A percentile compares a stretch with the other conserved stretches of the same genome.
phyloP scores from a whole-genome alignment of 495 filamentous ascomycete genomes.

The Trichoderma gamsii region DNA sequence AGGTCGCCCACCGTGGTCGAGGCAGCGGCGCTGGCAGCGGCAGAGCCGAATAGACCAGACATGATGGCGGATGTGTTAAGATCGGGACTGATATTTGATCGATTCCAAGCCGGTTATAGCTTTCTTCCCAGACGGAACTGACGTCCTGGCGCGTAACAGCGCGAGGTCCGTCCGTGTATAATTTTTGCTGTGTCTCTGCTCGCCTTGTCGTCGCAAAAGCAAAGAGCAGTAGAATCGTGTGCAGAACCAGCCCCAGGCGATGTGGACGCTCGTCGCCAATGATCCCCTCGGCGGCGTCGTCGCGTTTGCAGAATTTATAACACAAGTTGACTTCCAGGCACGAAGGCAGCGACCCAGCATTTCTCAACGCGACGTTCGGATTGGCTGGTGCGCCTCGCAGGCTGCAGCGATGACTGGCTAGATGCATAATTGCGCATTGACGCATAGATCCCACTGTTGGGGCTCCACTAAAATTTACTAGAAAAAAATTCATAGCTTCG shows the following conservation, averaged over 20 bases:
- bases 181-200: not conserved
- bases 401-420: not conserved
- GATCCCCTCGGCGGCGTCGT: not conserved
- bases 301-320: not conserved
- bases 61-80: slow-evolving; percentile 32
- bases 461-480: slow-evolving; percentile 5
- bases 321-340: not conserved
- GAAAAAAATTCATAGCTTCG: slow-evolving; percentile 26
- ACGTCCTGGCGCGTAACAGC: not conserved
- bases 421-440: not conserved
- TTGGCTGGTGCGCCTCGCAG: not conserved
- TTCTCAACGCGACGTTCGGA: slow-evolving; percentile 11
- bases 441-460: not conserved
- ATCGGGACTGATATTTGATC: not conserved
- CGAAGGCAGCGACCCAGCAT: slow-evolving; percentile 6
- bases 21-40: slow-evolving; percentile 31
- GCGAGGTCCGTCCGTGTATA: slow-evolving; percentile 1
- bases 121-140: not conserved
- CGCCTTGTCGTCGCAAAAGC: not conserved
- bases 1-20: slow-evolving; percentile 81
- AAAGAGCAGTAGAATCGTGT: not conserved
- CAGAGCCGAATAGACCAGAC: slow-evolving; percentile 60
- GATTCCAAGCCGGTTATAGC: not conserved
- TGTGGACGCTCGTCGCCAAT: not conserved
- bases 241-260: not conserved